Evolutionary conservation across 106 monocot species (phyloP), one percentile per base, ranked within the genome.

Genomic region (Dactylorhiza incarnata): DNA sequence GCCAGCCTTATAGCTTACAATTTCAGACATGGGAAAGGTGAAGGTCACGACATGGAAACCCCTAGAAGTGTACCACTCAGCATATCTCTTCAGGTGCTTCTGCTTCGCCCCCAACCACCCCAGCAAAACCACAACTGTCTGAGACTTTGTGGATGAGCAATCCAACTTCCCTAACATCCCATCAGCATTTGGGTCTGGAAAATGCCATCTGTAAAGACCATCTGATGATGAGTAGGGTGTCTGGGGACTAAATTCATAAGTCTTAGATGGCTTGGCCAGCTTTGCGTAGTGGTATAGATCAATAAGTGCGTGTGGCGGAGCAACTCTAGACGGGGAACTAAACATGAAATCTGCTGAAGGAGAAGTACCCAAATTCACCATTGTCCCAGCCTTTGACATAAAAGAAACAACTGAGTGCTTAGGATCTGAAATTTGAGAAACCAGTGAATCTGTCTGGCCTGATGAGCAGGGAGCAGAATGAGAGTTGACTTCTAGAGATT

Each of bases 51-150:
- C 97, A 84, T 99, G 84, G 73, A 86, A 99, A 15, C 97, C 97
- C 78, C 87, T 87, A 9, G 94, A 91, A 12, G 97, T 94, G 76
- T 99, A 99, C 91, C 89, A 99, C 9, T 99, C 94, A 4, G 97
- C 94, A 77, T 99, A 99, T 74, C 74, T 94, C 78, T 80, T 87
- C 49, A 99, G 74, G 82, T 99, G 91, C 85, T 83, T 89, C 77
- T 99, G 97, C 82, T 84, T 91, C 12, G 94, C 87, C 1, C 97
- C 97, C 79, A 99, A 74, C 97, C 97, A 99, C 1, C 97, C 97
- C 14, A 99, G 78, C 74, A 99, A 79, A 15, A 99, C 89, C 43
- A 99, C 91, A 16, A 99, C 94, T 0, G 91, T 92, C 73, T 83
- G 87, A 16, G 94, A 89, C 78, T 81, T 92, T 6, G 68, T 85